These are phyloP conservation scores for Candida patagonica DNA, from an alignment of 805 yeast species.

Conservation along the genomic window DNA sequence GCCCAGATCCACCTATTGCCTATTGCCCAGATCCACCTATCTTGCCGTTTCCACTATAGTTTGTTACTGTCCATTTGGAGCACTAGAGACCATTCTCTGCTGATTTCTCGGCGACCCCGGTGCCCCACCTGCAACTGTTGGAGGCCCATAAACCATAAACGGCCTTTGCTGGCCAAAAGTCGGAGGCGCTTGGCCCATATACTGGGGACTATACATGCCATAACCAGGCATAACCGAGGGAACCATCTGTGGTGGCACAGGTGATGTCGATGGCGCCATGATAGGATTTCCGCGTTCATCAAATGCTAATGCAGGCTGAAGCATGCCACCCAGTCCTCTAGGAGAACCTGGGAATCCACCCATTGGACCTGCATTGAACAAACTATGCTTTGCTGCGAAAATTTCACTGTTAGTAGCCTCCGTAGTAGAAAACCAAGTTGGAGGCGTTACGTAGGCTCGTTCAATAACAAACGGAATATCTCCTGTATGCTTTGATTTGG, in stretches of 20 bases:
- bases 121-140: neutral
- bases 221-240: constrained; percentile 15
- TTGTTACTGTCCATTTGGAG: too few species aligned
- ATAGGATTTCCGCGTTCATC: constrained; percentile 16
- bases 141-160: constrained; percentile 14
- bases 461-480: constrained; percentile 32
- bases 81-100: constrained; percentile 8
- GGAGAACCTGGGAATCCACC: constrained; percentile 10
- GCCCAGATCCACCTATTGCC: too few species aligned
- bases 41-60: too few species aligned
- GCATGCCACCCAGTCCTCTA: constrained; percentile 9
- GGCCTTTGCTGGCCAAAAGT: constrained; percentile 6
- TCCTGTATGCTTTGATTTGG: constrained; percentile 28
- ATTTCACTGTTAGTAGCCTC: constrained; percentile 41
- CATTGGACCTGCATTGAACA: neutral
- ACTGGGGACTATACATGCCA: constrained; percentile 16
- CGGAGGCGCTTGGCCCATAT: constrained; percentile 16
- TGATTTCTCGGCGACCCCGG: constrained; percentile 3
- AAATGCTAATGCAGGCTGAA: constrained; percentile 10
- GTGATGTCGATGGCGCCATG: constrained; percentile 11
- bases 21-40: too few species aligned
- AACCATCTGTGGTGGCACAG: constrained; percentile 12
- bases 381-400: constrained; percentile 31
- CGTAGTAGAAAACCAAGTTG: constrained; percentile 63
- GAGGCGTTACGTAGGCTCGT: constrained; percentile 62